phyloP scores from a whole-genome alignment of 805 yeast genomes.

The Candida coleopterorum region DNA sequence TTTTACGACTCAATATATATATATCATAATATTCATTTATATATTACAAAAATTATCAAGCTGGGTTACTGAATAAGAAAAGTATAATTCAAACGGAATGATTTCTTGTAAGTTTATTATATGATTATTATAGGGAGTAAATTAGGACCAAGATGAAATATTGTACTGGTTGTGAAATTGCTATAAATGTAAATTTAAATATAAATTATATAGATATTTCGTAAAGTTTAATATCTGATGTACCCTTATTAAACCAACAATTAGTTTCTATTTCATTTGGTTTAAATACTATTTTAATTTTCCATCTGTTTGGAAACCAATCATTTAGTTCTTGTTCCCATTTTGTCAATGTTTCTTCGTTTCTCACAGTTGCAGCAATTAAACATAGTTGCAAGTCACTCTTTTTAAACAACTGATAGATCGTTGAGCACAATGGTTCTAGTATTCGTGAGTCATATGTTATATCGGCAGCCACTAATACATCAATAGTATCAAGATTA shows the following conservation, averaged over 20 bases:
- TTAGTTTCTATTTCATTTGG: slow-evolving; percentile 5
- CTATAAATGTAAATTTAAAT: no score
- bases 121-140: no score
- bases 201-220: no score
- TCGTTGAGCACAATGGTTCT: slow-evolving; percentile 47
- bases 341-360: slow-evolving; percentile 28
- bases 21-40: no score
- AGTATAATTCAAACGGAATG: no score
- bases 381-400: slow-evolving; percentile 29
- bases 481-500: slow-evolving; percentile 27
- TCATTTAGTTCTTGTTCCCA: slow-evolving; percentile 27
- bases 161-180: no score
- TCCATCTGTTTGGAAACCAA: slow-evolving; percentile 19
- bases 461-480: slow-evolving; percentile 80
- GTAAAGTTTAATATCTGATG: slow-evolving; percentile 24
- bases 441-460: slow-evolving; percentile 70
- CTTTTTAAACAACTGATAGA: slow-evolving; percentile 32
- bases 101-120: no score
- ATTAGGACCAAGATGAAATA: no score
- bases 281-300: slow-evolving; percentile 9
- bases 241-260: slow-evolving; percentile 21
- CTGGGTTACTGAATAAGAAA: no score
- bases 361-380: slow-evolving; percentile 76
- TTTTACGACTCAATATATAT: no score
- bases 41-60: no score